Base-by-base conservation (phyloP, 1,139 yeast genomes). In the Geotrichum histeridarum region DNA sequence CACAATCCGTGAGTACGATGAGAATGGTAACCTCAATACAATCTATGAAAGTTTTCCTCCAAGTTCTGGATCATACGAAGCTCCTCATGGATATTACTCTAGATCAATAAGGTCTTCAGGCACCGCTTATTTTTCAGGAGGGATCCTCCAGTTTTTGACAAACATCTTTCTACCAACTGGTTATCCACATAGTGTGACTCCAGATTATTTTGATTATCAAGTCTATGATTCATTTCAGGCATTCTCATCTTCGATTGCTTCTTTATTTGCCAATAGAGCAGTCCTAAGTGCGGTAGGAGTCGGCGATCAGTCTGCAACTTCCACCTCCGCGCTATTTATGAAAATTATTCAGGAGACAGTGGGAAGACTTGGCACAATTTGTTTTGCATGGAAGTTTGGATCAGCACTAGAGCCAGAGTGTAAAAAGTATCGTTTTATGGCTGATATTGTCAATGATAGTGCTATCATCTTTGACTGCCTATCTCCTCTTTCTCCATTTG, bases 201-300 rank as follows among this genome's bases (percentile, higher is more conserved):
- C 67, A 1, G 74, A 71, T 54, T 71, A 71, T 56, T 61, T 67
- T 27, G 66, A 66, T 48, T 71, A 71, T 54, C 74, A 71, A 57
- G 65, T 69, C 12, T 71, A 63, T 54, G 74, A 71, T 60, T 69
- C 74, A 17, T 55, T 70, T 17, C 74, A 71, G 57, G 74, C 74
- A 12, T 71, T 71, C 54, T 67, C 72, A 12, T 62, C 67, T 42
- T 67, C 73, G 11, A 69, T 71, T 42, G 72, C 73, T 2, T 59
- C 63, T n/a, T 56, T 71, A 44, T 63, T 71, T 50, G 75, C 74
- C 36, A 70, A 70, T 55, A 56, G 75, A 8, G 70, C 72, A 6
- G 73, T 70, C 5, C 57, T 70, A 36, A 57, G 63, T 32, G 73
- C 73, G 8, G 72, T 71, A 8, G 74, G 74, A 8, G 75, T 71